Evolutionary conservation across 306 rosid species (phyloP), one percentile per base, ranked within the genome.

Genomic region (Lathyrus aphaca): DNA sequence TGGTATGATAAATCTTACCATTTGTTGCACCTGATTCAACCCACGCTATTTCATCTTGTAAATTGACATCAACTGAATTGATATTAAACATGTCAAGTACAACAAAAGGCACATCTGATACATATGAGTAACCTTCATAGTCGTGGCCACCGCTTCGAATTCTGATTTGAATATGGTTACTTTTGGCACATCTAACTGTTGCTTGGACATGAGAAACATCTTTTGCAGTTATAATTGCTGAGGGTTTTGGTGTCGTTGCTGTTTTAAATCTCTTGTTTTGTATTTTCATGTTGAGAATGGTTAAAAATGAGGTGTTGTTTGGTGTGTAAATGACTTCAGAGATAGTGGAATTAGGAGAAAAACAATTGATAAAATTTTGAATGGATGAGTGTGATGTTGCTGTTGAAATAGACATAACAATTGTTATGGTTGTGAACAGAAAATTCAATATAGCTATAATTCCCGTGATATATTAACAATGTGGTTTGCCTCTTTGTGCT

Each of bases 121-220:
- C 39, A 7, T 35, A 35, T 1, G 39, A 77, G 15, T 55, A 68
- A 29, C 82, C 82, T 2, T 77, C 79, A 4, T 48, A 62, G 62
- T 81, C 82, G 14, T 81, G 85, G 12, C 82, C 82, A 13, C 85
- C 79, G 10, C 82, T 77, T 29, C 85, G 66, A 38, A 68, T 73
- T 32, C 77, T 70, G 6, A 77, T 3, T 17, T 81, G 82, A 15
- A 81, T 39, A 19, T 16, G 16, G 32, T 1, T 29, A 10, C 35
- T 0, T 21, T 39, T 76, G 10, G 85, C 73, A 42, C 85, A 81
- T 38, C 1, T 35, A 35, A 35, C 3, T 35, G 39, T 35, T 35
- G 39, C 39, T 35, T 35, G 39, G 10, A 35, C 39, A 35, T 35
- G 39, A 35, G 39, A 35, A 35, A 3, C 39, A 35, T 35, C 39